A percentile compares a stretch with the other conserved stretches of the same genome.
Conservation (phyloP, 371 early-diverging fungal species). For the Mycotypha africana region DNA sequence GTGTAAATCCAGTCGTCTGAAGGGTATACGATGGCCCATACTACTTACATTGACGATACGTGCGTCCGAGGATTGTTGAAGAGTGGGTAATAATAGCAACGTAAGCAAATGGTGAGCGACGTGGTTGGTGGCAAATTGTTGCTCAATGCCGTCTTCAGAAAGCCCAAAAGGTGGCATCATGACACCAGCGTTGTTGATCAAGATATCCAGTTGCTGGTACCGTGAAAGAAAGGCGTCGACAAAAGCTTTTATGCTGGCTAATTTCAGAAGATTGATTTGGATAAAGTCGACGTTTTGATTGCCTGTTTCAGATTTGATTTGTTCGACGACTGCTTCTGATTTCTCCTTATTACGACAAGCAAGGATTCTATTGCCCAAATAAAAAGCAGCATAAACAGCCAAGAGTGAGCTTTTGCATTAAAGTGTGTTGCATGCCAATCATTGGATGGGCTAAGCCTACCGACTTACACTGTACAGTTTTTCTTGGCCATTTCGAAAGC, state of each 20-base stretch:
- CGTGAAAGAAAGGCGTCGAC: conserved; percentile 42
- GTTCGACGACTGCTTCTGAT: conserved; percentile 40
- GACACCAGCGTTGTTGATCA: conserved; percentile 68
- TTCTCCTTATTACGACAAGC: conserved; percentile 52
- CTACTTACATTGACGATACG: conserved; percentile 57
- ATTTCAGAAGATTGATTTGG: conserved; percentile 51
- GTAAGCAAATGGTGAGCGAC: conserved; percentile 74
- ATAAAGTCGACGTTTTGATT: conserved; percentile 48
- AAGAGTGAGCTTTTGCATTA: neutral
- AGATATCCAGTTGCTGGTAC: conserved; percentile 48
- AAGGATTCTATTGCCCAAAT: conserved; percentile 25
- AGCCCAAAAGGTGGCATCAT: conserved; percentile 59
- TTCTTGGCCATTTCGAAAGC: conserved; percentile 55
- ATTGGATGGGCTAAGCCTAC: no score
- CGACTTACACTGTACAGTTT: conserved; percentile 49
- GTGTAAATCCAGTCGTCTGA: conserved; percentile 21
- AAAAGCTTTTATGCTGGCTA: conserved; percentile 50
- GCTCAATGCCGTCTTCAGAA: conserved; percentile 58
- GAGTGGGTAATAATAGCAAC: conserved; percentile 52
- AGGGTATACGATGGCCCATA: conserved; percentile 26
- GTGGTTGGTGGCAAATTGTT: conserved; percentile 58
- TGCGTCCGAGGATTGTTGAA: conserved; percentile 47
- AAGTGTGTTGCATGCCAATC: no score
- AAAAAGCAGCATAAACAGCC: neutral
- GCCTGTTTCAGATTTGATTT: conserved; percentile 48